Percentiles rank a stretch among this genome's conserved stretches.
Conservation (phyloP, 2,329 filamentous ascomycete species). For the Fusarium praegraminearum region DNA sequence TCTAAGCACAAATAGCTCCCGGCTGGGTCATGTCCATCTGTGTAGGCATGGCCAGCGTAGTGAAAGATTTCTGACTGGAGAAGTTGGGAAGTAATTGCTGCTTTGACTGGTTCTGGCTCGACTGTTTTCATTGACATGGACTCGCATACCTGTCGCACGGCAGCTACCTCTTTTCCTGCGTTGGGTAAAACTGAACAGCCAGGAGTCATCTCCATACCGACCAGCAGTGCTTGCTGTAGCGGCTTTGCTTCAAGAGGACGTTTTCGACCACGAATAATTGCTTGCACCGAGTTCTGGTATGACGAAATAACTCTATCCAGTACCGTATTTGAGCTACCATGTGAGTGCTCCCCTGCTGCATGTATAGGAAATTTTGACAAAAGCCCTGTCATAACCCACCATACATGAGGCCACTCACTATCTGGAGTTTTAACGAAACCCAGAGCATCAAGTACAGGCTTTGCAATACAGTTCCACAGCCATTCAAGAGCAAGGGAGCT, state of each 20-base stretch:
- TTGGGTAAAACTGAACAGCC: not conserved
- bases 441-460: not conserved
- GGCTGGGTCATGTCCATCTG: not conserved
- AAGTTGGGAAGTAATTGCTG: not conserved
- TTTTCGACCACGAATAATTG: not conserved
- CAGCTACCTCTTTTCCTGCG: not conserved
- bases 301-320: not conserved
- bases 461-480: not conserved
- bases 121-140: not conserved
- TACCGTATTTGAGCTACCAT: not conserved
- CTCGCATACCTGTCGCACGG: not conserved
- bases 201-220: not conserved
- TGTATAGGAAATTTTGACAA: not conserved
- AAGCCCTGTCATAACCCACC: not conserved
- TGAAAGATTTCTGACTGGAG: not conserved
- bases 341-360: not conserved
- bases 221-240: not conserved
- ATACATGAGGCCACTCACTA: not conserved
- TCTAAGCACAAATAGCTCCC: not conserved
- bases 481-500: not conserved
- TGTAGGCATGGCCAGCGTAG: not conserved
- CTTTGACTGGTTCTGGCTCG: not conserved
- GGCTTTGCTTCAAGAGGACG: not conserved
- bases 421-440: not conserved
- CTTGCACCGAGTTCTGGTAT: not conserved